Percentiles rank a stretch among this genome's conserved stretches.
Evolutionary conservation across 1,284 basidiomycete species (phyloP).

Genomic region (Hymenochaete sp.): DNA sequence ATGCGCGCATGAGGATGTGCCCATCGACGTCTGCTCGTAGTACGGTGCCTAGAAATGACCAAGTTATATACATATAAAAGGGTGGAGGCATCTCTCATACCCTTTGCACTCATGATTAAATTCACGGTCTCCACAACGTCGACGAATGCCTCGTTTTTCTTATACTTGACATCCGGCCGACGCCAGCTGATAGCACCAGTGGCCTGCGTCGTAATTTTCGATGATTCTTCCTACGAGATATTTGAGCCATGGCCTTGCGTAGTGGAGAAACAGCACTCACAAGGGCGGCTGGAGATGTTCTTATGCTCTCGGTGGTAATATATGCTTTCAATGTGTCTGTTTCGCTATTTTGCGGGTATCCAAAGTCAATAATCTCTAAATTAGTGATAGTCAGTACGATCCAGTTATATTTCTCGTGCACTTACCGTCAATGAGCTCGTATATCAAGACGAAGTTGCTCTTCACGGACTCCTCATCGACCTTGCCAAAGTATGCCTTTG

Average conservation of each 20-base stretch:
- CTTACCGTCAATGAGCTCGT: constrained; percentile 90
- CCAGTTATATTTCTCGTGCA: background rate
- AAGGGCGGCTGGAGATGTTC: constrained; percentile 72
- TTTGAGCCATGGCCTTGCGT: constrained; percentile 8
- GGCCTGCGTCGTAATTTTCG: constrained; percentile 93
- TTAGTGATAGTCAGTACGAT: background rate
- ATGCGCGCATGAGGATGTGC: constrained; percentile 96
- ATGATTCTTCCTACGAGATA: constrained; percentile 78
- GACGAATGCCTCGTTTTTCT: constrained; percentile 98
- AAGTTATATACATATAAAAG: background rate
- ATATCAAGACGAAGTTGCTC: constrained; percentile 97
- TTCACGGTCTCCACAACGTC: constrained; percentile 98
- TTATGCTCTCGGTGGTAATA: constrained; percentile 95
- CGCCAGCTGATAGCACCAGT: constrained; percentile 94
- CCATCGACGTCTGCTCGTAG: constrained; percentile 98
- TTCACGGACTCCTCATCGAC: constrained; percentile 97
- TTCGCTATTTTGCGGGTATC: constrained; percentile 99
- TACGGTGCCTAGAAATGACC: constrained; percentile 55
- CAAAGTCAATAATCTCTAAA: constrained; percentile 95
- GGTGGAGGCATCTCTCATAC: constrained; percentile 36
- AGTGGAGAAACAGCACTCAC: constrained; percentile 38
- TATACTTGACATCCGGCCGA: constrained; percentile 89
- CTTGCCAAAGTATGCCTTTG: constrained; percentile 93
- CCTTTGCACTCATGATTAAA: constrained; percentile 92
- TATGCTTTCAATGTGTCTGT: constrained; percentile 96